These are phyloP conservation scores for Paramarasmius palmivorus DNA, from an alignment of 1,284 basidiomycete genomes.

Conservation along the genomic window DNA sequence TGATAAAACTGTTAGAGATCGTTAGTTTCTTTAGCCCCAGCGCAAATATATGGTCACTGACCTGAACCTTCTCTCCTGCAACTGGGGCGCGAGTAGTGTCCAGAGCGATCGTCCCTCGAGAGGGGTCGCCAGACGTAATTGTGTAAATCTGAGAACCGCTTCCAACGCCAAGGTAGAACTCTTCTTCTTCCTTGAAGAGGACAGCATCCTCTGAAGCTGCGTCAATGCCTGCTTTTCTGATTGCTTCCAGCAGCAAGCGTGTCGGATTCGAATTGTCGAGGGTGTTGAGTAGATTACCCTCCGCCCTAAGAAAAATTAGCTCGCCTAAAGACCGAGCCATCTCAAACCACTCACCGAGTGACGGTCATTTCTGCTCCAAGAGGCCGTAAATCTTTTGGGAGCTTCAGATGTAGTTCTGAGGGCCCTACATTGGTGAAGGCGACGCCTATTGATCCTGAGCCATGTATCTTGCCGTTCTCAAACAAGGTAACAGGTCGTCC, in stretches of 20 bases:
- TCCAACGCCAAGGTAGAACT: slow-evolving; percentile 63
- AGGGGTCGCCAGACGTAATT: slow-evolving; percentile 81
- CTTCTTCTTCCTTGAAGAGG: slow-evolving; percentile 63
- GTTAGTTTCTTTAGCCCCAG: too few relatives aligned
- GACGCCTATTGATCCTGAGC: slow-evolving; percentile 75
- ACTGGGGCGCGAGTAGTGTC: slow-evolving; percentile 59
- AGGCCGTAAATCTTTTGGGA: slow-evolving; percentile 48
- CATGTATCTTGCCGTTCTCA: slow-evolving; percentile 54
- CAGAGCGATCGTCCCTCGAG: slow-evolving; percentile 73
- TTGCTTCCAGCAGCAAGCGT: slow-evolving; percentile 62
- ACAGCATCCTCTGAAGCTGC: slow-evolving; percentile 18
- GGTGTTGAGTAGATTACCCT: slow-evolving; percentile 78
- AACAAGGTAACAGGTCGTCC: slow-evolving; percentile 81
- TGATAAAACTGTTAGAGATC: too few relatives aligned
- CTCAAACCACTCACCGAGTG: slow-evolving; percentile 45
- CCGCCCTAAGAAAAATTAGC: slow-evolving; percentile 46
- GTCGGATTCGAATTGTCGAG: slow-evolving; percentile 71
- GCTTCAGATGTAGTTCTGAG: slow-evolving; percentile 35
- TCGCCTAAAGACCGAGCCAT: slow-evolving; percentile 1
- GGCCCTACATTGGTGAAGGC: slow-evolving; percentile 45
- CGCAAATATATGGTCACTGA: slow-evolving; percentile 21
- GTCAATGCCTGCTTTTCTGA: slow-evolving; percentile 42
- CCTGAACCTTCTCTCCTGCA: slow-evolving; percentile 62
- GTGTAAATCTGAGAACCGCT: slow-evolving; percentile 41
- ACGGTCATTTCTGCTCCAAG: slow-evolving; percentile 58